Percentiles rank a stretch among this genome's conserved stretches.
These are phyloP conservation scores for Solanum tarijense DNA, from an alignment of 257 asterid genomes.

Conservation along the genomic window DNA sequence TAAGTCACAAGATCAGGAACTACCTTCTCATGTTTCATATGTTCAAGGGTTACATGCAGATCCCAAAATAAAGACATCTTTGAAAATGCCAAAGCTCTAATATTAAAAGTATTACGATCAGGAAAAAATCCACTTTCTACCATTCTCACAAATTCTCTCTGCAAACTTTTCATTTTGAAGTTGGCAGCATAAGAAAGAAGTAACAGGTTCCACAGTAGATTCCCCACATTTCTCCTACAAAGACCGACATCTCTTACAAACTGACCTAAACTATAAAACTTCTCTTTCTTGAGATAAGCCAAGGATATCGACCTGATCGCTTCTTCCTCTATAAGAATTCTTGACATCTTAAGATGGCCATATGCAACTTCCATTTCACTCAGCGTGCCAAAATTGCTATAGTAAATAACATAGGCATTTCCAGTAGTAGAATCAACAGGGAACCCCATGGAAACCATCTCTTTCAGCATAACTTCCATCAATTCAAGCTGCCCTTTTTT, in stretches of 20 bases:
- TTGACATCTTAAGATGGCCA: constrained; percentile 65
- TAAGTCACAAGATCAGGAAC: constrained; percentile 85
- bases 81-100: constrained; percentile 74
- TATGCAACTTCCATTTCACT: constrained; percentile 63
- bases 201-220: constrained; percentile 85
- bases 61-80: constrained; percentile 88
- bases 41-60: constrained; percentile 82
- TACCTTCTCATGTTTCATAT: constrained; percentile 66
- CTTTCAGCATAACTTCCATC: constrained; percentile 56
- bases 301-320: constrained; percentile 64
- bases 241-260: constrained; percentile 72
- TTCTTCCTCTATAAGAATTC: constrained; percentile 84
- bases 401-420: constrained; percentile 65
- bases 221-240: constrained; percentile 78
- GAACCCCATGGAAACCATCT: constrained; percentile 66
- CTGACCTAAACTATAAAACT: constrained; percentile 55
- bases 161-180: constrained; percentile 91
- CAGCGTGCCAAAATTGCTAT: constrained; percentile 49
- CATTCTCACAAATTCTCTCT: constrained; percentile 82
- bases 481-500: constrained; percentile 57
- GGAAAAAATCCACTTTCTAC: constrained; percentile 77
- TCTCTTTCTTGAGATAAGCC: constrained; percentile 60
- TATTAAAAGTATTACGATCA: constrained; percentile 70
- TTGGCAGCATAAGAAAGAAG: constrained; percentile 82
- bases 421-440: constrained; percentile 55